A percentile compares a stretch with the other conserved stretches of the same genome.
These are phyloP conservation scores for Polygonum maritimum DNA, from an alignment of 148 eudicot species.

Conservation along the genomic window DNA sequence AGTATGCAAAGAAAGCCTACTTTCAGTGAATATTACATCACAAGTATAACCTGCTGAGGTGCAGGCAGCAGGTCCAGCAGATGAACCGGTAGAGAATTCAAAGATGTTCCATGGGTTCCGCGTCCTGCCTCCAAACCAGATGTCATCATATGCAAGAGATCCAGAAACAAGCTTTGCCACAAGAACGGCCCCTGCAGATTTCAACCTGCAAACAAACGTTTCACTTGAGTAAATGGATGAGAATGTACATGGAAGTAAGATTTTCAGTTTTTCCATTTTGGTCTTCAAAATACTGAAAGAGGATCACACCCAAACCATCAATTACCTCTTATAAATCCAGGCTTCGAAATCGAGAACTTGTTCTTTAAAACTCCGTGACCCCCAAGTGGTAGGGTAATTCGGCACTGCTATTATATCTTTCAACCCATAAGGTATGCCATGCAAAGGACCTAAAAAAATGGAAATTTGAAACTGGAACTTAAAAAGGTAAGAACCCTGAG, in stretches of 20 bases:
- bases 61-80: constrained; percentile 87
- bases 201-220: constrained; percentile 36
- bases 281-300: neutral
- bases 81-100: constrained; percentile 82
- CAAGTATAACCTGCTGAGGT: constrained; percentile 69
- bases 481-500: neutral
- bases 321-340: constrained; percentile 89
- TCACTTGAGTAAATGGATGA: neutral
- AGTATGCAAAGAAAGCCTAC: neutral
- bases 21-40: neutral
- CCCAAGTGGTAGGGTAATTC: constrained; percentile 81
- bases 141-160: constrained; percentile 83
- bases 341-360: constrained; percentile 82
- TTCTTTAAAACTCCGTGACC: constrained; percentile 58
- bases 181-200: constrained; percentile 81
- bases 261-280: neutral
- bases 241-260: neutral
- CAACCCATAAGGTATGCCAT: constrained; percentile 86
- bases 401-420: constrained; percentile 87
- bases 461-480: neutral
- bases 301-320: neutral
- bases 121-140: constrained; percentile 94
- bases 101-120: constrained; percentile 97
- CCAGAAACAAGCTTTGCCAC: constrained; percentile 79
- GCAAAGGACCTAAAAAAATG: constrained; percentile 60